phyloP scores from a whole-genome alignment of 2,329 filamentous ascomycete species.

The Curvularia verruculosa region DNA sequence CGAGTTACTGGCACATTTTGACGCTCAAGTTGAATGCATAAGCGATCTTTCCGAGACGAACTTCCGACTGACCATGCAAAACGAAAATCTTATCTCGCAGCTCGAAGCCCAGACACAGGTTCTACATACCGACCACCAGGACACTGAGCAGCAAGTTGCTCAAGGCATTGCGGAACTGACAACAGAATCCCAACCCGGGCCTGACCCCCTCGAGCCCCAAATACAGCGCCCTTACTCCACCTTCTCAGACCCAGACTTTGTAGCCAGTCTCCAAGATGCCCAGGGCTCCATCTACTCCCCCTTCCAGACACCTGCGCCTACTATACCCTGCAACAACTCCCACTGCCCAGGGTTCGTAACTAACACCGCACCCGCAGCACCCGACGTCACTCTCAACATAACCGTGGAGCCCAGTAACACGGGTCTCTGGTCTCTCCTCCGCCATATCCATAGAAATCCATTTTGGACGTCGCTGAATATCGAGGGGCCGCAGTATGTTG shows the following conservation, averaged over 20 bases:
- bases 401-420: conserved; percentile 13
- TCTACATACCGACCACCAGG: not conserved
- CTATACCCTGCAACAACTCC: not conserved
- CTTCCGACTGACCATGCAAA: not conserved
- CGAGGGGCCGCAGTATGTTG: conserved; percentile 12
- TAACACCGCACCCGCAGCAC: not conserved
- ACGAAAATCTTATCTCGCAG: not conserved
- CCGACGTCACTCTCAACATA: conserved; percentile 16
- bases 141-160: not conserved
- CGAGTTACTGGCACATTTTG: not conserved
- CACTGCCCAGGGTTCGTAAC: not conserved
- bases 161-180: not conserved
- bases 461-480: conserved; percentile 16
- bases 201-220: not conserved
- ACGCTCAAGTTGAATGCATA: not conserved
- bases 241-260: not conserved
- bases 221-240: not conserved
- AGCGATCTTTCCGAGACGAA: not conserved
- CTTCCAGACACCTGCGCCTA: not conserved
- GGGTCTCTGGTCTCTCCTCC: conserved; percentile 13
- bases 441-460: conserved; percentile 13
- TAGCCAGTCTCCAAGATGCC: not conserved
- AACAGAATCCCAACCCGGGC: not conserved
- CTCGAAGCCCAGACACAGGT: not conserved
- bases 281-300: not conserved